Evolutionary conservation across 345 rosid genomes (phyloP).

Genomic region (Tarenaya hassleriana): DNA sequence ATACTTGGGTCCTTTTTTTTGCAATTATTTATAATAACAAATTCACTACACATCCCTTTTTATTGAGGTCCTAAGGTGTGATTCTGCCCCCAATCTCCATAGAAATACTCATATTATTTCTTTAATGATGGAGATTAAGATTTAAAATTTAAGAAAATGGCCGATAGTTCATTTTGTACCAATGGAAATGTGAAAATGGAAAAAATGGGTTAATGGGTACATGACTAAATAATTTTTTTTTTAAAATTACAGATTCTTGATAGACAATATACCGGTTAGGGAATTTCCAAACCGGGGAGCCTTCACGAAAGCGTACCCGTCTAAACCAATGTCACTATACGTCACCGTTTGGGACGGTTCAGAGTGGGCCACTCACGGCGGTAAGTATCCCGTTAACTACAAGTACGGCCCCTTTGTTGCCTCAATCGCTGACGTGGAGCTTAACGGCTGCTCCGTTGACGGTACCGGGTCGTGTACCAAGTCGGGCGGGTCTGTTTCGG

Average conservation of each 20-base stretch:
- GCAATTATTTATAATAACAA: too few relatives aligned
- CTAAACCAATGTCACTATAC: conserved; percentile 75
- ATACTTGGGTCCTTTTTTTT: too few relatives aligned
- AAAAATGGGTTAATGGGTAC: too few relatives aligned
- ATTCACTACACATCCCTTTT: too few relatives aligned
- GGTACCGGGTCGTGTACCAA: conserved; percentile 35
- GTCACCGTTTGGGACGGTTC: conserved; percentile 95
- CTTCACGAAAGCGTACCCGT: conserved; percentile 51
- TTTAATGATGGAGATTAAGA: too few relatives aligned
- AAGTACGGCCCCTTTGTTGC: conserved; percentile 67
- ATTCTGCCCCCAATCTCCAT: too few relatives aligned
- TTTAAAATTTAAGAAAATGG: too few relatives aligned
- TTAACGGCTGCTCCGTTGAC: conserved; percentile 47
- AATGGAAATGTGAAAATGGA: too few relatives aligned
- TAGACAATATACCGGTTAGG: conserved; percentile 79
- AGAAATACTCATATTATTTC: too few relatives aligned
- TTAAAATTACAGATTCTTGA: conserved; percentile 48
- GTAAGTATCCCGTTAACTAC: conserved; percentile 86
- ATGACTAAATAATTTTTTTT: too few relatives aligned
- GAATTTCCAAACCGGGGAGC: conserved; percentile 51
- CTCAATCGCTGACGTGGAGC: conserved; percentile 48
- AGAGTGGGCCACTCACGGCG: conserved; percentile 94
- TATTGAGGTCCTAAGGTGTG: too few relatives aligned
- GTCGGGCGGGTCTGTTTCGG: conserved; percentile 39
- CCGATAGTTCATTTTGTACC: too few relatives aligned